Evolutionary conservation across 1,139 yeast genomes (phyloP), one percentile per base, ranked within the genome.

Genomic region (Scheffersomyces illinoinensis): DNA sequence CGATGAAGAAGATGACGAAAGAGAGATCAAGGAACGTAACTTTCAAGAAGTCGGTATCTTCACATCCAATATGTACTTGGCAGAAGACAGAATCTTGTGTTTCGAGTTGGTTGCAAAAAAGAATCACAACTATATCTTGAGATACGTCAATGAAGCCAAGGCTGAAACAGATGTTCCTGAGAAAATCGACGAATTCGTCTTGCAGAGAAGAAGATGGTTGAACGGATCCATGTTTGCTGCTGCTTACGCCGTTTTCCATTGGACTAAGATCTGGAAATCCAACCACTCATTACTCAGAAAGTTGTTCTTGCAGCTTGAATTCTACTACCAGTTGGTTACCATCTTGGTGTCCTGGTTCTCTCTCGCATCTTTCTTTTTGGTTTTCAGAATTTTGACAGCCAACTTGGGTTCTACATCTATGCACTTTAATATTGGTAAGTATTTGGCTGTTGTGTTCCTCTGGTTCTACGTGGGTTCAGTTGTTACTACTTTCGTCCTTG

Each of bases 91-190:
- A 69, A 90, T 90, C 60, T 77, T 90, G 66, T 90, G 96, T 78
- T 90, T 88, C 74, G 96, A 90, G 72, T 80, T 90, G 58, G 91
- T 90, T 46, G 91, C 95, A n/a, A 90, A 90, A 66, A 76, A 78
- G 55, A 75, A 81, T 52, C 80, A 84, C 61, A 77, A 83, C 59
- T 90, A 92, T 84, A 76, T 88, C 20, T 80, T 90, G 63, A 81
- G 89, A 62, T 90, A 89, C 67, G 95, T 90, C 58, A 88, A 86
- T 67, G 84, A 86, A 53, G 95, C 96, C 20, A 84, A 84, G 62
- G 96, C 96, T 0, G 91, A 88, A 67, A 90, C 96, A 1, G 96
- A 90, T 78, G 96, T 90, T 43, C 96, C 96, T 0, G 93, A 88
- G 62, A 76, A 76, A 43, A 77, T 90, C 46, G 87, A 89, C 57